A percentile compares a stretch with the other conserved stretches of the same genome.
These are phyloP conservation scores for Leptographium galeiforme DNA, from an alignment of 2,329 filamentous ascomycete genomes.

Conservation along the genomic window DNA sequence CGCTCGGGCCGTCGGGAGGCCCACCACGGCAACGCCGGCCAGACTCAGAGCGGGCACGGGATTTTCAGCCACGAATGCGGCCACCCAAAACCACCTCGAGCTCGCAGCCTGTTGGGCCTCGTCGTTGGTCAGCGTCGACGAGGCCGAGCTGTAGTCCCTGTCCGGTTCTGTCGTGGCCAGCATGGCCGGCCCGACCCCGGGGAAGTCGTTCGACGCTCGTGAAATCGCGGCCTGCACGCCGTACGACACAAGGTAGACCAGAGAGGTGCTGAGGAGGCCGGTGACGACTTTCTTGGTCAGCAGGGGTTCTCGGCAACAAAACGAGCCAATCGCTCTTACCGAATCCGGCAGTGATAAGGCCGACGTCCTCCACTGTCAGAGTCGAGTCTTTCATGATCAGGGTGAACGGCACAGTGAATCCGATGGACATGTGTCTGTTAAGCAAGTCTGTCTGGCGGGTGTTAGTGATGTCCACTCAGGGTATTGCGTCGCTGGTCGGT, in stretches of 20 bases:
- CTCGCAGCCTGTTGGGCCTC: not conserved
- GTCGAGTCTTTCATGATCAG: slow-evolving; percentile 26
- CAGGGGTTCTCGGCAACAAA: too few species aligned
- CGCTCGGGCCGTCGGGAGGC: slow-evolving; percentile 25
- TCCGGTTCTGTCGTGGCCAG: not conserved
- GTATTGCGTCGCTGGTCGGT: not conserved
- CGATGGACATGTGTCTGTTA: slow-evolving; percentile 36
- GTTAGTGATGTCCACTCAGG: not conserved
- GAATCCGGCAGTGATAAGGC: slow-evolving; percentile 29
- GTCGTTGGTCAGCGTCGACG: not conserved
- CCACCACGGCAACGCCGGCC: slow-evolving; percentile 21
- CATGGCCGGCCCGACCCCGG: not conserved
- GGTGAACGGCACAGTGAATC: slow-evolving; percentile 35
- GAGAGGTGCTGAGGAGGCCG: slow-evolving; percentile 17
- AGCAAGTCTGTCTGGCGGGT: slow-evolving; percentile 30
- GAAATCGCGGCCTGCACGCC: slow-evolving; percentile 13
- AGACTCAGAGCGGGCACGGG: slow-evolving; percentile 19
- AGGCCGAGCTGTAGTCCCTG: too few species aligned
- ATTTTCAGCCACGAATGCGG: slow-evolving; percentile 7
- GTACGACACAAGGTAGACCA: slow-evolving; percentile 16
- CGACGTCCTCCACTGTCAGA: slow-evolving; percentile 21
- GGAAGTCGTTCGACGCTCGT: too few species aligned
- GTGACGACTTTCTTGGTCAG: slow-evolving; percentile 15
- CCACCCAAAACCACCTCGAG: not conserved
- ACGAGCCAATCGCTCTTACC: slow-evolving; percentile 15